A percentile compares a stretch with the other conserved stretches of the same genome.
Evolutionary conservation across 352 stramenopile species (phyloP).

Genomic region (Pythium sp.): DNA sequence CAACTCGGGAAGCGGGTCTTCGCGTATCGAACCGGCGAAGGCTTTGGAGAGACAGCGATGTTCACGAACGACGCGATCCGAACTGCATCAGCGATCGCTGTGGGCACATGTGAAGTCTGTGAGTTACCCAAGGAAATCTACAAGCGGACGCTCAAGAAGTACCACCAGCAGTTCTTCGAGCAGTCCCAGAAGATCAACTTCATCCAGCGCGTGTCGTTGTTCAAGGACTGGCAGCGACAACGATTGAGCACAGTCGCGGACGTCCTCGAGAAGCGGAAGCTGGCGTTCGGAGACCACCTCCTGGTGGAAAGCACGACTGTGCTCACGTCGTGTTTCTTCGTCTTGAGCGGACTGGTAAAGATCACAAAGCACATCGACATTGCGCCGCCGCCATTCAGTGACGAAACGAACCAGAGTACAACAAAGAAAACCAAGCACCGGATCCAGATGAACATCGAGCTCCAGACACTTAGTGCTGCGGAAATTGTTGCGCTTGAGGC

Average conservation of each 20-base stretch:
- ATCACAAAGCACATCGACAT: constrained; percentile 28
- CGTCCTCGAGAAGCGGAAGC: constrained; percentile 37
- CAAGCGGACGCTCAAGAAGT: constrained; percentile 38
- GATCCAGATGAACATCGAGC: constrained; percentile 29
- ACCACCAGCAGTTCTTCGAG: constrained; percentile 47
- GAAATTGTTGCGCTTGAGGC: constrained; percentile 41
- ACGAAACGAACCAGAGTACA: constrained; percentile 7
- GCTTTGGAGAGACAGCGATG: constrained; percentile 55
- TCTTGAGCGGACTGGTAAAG: constrained; percentile 39
- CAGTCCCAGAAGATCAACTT: constrained; percentile 53
- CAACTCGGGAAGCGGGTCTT: constrained; percentile 43
- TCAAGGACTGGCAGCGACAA: constrained; percentile 38
- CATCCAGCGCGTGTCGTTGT: constrained; percentile 44
- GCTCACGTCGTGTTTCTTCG: constrained; percentile 29
- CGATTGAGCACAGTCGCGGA: constrained; percentile 39
- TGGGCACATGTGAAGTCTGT: constrained; percentile 39
- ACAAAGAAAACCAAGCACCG: constrained; percentile 24
- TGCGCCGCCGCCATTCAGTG: constrained; percentile 4
- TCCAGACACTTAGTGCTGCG: constrained; percentile 27
- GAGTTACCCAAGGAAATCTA: constrained; percentile 52
- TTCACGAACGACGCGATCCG: constrained; percentile 47
- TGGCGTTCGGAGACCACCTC: constrained; percentile 42
- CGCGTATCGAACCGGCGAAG: constrained; percentile 44
- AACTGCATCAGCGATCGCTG: constrained; percentile 51
- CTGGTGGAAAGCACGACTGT: constrained; percentile 24